These are phyloP conservation scores for Penicillium sp. DNA, from an alignment of 2,329 filamentous ascomycete species.

Conservation along the genomic window DNA sequence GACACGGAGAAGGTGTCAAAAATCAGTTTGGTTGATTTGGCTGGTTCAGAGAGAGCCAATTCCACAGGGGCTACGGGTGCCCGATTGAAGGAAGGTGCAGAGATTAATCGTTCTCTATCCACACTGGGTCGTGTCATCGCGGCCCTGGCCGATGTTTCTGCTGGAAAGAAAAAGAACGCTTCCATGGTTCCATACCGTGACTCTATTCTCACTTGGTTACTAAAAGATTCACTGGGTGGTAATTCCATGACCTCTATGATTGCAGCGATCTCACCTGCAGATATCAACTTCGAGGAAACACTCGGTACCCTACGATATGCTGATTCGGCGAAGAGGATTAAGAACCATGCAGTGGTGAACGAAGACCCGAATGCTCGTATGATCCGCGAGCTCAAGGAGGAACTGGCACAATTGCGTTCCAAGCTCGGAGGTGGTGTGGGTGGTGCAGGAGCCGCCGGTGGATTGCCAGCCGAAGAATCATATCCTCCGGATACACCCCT, in stretches of 20 bases:
- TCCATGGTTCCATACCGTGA: constrained; percentile 93
- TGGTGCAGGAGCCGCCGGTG: constrained; percentile 49
- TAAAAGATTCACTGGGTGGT: constrained; percentile 95
- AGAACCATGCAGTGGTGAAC: constrained; percentile 99
- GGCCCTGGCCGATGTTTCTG: constrained; percentile 85
- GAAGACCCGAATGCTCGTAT: constrained; percentile 98
- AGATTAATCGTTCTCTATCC: constrained; percentile 96
- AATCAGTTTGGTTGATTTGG: constrained; percentile 96
- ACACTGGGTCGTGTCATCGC: constrained; percentile 97
- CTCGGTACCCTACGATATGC: constrained; percentile 93
- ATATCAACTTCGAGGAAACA: constrained; percentile 99
- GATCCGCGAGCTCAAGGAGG: constrained; percentile 97
- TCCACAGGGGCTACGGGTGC: constrained; percentile 96
- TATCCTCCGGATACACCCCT: constrained; percentile 90
- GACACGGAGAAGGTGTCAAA: constrained; percentile 96
- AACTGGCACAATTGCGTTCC: constrained; percentile 78
- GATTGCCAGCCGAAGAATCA: constrained; percentile 68
- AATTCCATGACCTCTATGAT: constrained; percentile 99
- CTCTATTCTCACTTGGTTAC: constrained; percentile 90
- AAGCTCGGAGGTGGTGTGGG: constrained; percentile 69
- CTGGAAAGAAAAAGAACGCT: constrained; percentile 73
- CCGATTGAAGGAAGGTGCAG: constrained; percentile 92
- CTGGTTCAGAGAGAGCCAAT: constrained; percentile 94
- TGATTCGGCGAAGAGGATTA: constrained; percentile 97
- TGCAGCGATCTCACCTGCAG: constrained; percentile 94